Evolutionary conservation across 2,329 filamentous ascomycete genomes (phyloP).

Genomic region (Acephala macrosclerotiorum): DNA sequence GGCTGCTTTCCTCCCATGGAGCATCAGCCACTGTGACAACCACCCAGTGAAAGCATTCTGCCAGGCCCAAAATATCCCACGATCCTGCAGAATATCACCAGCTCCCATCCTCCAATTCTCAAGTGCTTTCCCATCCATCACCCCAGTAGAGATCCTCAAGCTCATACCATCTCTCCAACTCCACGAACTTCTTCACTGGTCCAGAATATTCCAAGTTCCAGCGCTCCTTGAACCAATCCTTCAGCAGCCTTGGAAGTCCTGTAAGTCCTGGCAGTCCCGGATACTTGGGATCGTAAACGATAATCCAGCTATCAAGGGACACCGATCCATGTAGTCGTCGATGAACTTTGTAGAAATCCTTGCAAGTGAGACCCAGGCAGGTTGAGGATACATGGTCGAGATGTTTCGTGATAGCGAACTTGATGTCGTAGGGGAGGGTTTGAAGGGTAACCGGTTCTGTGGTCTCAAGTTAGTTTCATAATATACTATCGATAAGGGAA

Average conservation of each 20-base stretch:
- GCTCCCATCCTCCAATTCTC: background rate
- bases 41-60: no score
- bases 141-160: background rate
- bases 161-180: background rate
- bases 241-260: background rate
- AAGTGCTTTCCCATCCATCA: background rate
- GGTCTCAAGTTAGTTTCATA: background rate
- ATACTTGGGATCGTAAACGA: no score
- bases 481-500: no score
- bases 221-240: background rate
- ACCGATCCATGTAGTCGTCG: background rate
- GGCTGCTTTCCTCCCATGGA: no score
- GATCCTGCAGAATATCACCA: background rate
- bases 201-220: background rate
- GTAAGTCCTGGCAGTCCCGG: background rate
- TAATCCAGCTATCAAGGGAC: background rate
- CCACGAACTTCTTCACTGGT: background rate
- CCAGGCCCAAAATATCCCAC: background rate
- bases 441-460: background rate
- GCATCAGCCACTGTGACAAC: no score
- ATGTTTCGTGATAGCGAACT: background rate
- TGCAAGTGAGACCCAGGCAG: conserved; percentile 5
- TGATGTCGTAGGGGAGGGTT: background rate
- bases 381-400: background rate
- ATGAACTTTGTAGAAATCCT: background rate